A percentile compares a stretch with the other conserved stretches of the same genome.
phyloP scores from a whole-genome alignment of 768 basidiomycete species.

The Pleurotus cornucopiae region DNA sequence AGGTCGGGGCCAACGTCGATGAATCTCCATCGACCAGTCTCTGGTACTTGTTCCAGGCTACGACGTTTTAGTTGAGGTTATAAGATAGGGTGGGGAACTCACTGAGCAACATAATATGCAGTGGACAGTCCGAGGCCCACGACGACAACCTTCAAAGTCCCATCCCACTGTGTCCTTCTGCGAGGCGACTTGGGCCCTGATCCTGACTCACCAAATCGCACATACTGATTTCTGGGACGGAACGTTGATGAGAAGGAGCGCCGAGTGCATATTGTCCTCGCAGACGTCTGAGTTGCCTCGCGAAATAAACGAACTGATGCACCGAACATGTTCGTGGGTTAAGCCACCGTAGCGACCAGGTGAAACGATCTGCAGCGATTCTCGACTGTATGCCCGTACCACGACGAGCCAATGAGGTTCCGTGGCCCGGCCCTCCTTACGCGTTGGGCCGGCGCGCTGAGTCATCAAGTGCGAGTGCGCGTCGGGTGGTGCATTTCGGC shows the following conservation, averaged over 20 bases:
- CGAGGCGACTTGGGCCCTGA: not conserved
- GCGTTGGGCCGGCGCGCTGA: too few relatives aligned
- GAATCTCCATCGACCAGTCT: conserved; percentile 86
- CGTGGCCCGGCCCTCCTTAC: too few relatives aligned
- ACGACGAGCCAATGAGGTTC: too few relatives aligned
- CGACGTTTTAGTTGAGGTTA: not conserved
- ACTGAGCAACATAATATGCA: conserved; percentile 7
- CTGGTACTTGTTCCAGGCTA: conserved; percentile 81
- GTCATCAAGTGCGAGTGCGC: too few relatives aligned
- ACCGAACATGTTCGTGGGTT: too few relatives aligned
- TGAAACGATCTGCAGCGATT: too few relatives aligned
- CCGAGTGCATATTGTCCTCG: not conserved
- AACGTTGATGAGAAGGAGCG: not conserved
- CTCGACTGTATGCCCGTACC: too few relatives aligned
- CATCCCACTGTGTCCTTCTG: not conserved
- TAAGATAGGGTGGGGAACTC: not conserved
- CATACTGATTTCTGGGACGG: not conserved
- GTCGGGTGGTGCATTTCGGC: too few relatives aligned
- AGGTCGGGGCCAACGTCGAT: conserved; percentile 66
- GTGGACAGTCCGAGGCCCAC: conserved; percentile 2
- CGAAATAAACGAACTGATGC: too few relatives aligned
- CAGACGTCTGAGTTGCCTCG: too few relatives aligned
- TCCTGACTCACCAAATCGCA: conserved; percentile 2
- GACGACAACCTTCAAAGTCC: not conserved
- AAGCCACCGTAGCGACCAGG: too few relatives aligned